Base-by-base conservation (phyloP, 257 asterid species). In the Gentiana straminea region DNA sequence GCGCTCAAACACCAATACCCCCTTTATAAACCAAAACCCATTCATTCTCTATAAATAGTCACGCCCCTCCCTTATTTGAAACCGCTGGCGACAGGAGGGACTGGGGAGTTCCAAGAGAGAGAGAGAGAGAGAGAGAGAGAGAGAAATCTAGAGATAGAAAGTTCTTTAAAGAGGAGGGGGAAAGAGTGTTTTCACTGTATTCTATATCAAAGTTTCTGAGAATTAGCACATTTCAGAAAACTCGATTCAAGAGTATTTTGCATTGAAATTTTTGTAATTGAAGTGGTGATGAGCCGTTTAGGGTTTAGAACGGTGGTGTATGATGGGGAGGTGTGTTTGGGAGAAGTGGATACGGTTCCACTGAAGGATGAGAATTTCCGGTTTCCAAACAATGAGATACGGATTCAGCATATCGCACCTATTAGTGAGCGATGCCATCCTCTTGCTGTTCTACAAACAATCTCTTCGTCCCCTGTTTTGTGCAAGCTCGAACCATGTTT, bases 401-500 rank as follows among this genome's bases (percentile, higher is more conserved):
- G 95, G 54, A 85, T 92, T 67, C 88, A 78, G 64, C 82, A 72
- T 59, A 78, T 85, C 59, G 70, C 94, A 0, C 69, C 66, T 1
- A 69, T 35, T 35, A 92, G 99, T 68, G 96, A 87, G 69, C 77
- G 99, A 52, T 80, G 94, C 48, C 86, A 78, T 60, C 99, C 99
- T 3, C 80, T 88, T 12, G 67, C 95, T 55, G 88, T 92, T 70
- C 67, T 92, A 5, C 94, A 77, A 64, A 85, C 95, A 35, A 75
- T 92, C 55, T 71, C 95, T n/a, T 57, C 33, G 13, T 67, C 87
- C 47, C 56, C 87, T 54, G 86, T 78, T 69, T 71, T 84, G 24
- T 88, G 97, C 79, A 88, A 92, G 83, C 97, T 92, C 7, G 97
- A 92, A 76, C 98, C 96, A 1, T 60, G 58, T 64, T 69, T 78